A percentile compares a stretch with the other conserved stretches of the same genome.
Evolutionary conservation across 768 basidiomycete species (phyloP).

Genomic region (Trametes elegans): DNA sequence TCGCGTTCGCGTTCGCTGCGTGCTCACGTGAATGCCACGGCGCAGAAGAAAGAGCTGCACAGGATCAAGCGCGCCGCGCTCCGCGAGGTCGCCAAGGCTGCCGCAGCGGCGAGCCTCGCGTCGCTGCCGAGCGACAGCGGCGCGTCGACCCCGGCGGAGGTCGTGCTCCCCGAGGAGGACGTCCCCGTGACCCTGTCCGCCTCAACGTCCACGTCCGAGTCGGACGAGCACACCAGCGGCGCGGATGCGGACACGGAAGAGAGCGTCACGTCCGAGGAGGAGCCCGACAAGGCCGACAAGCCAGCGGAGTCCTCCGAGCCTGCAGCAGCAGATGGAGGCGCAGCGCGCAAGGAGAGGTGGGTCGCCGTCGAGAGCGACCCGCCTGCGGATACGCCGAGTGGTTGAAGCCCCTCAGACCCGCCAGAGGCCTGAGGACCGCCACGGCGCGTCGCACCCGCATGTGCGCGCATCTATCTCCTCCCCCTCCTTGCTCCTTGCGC

Average conservation of each 20-base stretch:
- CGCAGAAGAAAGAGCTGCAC: conserved; percentile 50
- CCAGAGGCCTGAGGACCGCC: neutral
- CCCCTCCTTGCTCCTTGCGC: too few species aligned
- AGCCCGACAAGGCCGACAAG: conserved; percentile 42
- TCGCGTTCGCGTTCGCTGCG: neutral
- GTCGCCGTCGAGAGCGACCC: conserved; percentile 62
- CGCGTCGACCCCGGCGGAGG: neutral
- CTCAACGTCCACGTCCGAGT: conserved; percentile 30
- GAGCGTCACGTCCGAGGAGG: conserved; percentile 72
- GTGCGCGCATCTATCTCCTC: too few species aligned
- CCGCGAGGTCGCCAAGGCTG: conserved; percentile 26
- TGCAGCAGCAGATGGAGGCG: conserved; percentile 28
- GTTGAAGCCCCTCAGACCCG: neutral
- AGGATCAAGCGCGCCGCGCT: conserved; percentile 52
- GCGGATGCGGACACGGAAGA: conserved; percentile 76
- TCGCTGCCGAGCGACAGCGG: conserved; percentile 2
- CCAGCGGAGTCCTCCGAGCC: conserved; percentile 2
- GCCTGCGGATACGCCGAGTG: conserved; percentile 1
- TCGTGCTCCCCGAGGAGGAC: conserved; percentile 15
- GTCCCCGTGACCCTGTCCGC: conserved; percentile 18
- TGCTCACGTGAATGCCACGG: conserved; percentile 2
- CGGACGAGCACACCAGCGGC: conserved; percentile 54
- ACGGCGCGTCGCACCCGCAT: too few species aligned
- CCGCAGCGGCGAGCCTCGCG: conserved; percentile 1
- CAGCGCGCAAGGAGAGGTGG: conserved; percentile 62